These are phyloP conservation scores for Tilletiaria anomala DNA, from an alignment of 1,284 basidiomycete species.

Conservation along the genomic window DNA sequence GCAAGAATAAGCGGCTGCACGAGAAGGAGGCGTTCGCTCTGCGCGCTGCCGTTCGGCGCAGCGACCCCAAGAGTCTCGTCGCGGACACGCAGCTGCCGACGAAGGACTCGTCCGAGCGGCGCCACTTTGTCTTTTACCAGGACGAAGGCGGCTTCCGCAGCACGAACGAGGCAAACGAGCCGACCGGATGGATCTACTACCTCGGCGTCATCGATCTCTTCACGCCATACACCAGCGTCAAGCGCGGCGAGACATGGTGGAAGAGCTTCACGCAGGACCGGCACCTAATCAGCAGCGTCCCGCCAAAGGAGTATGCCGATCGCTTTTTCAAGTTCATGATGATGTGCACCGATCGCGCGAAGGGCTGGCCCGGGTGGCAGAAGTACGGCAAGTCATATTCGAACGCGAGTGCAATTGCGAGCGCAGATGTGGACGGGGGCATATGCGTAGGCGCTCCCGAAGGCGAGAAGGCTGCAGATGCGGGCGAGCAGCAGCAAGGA, in stretches of 20 bases:
- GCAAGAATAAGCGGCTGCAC: slow-evolving; percentile 10
- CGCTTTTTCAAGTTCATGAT: slow-evolving; percentile 28
- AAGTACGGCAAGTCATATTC: too few species aligned
- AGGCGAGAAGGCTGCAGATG: too few species aligned
- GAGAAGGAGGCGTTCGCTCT: slow-evolving; percentile 49
- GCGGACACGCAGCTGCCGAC: slow-evolving; percentile 53
- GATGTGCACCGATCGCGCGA: not conserved
- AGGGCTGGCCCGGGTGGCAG: not conserved
- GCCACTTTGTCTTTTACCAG: slow-evolving; percentile 84
- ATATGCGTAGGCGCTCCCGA: too few species aligned
- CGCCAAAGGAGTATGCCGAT: slow-evolving; percentile 29
- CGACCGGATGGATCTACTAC: slow-evolving; percentile 75
- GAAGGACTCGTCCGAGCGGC: slow-evolving; percentile 55
- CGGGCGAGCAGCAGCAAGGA: too few species aligned
- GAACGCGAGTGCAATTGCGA: too few species aligned
- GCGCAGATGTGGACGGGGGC: too few species aligned
- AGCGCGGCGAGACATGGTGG: slow-evolving; percentile 79
- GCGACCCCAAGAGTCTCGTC: slow-evolving; percentile 56
- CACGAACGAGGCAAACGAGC: slow-evolving; percentile 62
- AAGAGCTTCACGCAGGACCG: slow-evolving; percentile 55
- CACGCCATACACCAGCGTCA: slow-evolving; percentile 67
- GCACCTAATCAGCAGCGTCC: slow-evolving; percentile 30
- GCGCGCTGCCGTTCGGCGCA: slow-evolving; percentile 55
- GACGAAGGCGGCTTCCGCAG: slow-evolving; percentile 87
- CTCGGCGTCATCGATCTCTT: slow-evolving; percentile 40